phyloP scores from a whole-genome alignment of 2,329 filamentous ascomycete species.

The Ophiocordyceps robertsii region DNA sequence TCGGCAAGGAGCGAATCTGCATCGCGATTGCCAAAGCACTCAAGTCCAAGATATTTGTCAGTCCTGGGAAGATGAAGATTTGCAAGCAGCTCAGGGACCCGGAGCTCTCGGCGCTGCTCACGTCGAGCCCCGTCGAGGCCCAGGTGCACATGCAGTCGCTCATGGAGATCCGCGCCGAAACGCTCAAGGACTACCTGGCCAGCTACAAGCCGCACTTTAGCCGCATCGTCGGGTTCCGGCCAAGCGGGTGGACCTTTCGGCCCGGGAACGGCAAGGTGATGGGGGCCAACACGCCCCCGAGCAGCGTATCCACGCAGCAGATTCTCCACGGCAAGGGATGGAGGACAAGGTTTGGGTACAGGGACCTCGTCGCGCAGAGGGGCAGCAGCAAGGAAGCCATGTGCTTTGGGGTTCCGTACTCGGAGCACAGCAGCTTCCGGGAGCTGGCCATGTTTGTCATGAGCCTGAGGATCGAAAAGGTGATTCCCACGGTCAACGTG shows the following conservation, averaged over 20 bases:
- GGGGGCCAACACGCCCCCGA: conserved; percentile 34
- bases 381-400: conserved; percentile 72
- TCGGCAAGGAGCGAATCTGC: conserved; percentile 94
- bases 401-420: conserved; percentile 92
- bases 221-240: conserved; percentile 79
- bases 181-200: conserved; percentile 77
- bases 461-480: conserved; percentile 70
- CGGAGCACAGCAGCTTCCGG: conserved; percentile 87
- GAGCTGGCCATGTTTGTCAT: conserved; percentile 92
- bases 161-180: conserved; percentile 86
- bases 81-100: conserved; percentile 75
- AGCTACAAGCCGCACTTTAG: conserved; percentile 70
- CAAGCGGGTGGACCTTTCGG: conserved; percentile 88
- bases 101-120: conserved; percentile 66
- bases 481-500: conserved; percentile 88
- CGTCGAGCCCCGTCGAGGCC: conserved; percentile 65
- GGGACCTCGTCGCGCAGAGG: conserved; percentile 66
- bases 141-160: conserved; percentile 97
- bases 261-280: conserved; percentile 46
- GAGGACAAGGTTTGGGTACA: conserved; percentile 58
- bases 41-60: conserved; percentile 78
- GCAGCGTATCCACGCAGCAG: conserved; percentile 33
- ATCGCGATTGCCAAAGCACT: conserved; percentile 81
- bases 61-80: conserved; percentile 69
- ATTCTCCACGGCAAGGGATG: conserved; percentile 51